These are phyloP conservation scores for Annona cherimola DNA, from an alignment of 164 flowering plant genomes.

Conservation along the genomic window DNA sequence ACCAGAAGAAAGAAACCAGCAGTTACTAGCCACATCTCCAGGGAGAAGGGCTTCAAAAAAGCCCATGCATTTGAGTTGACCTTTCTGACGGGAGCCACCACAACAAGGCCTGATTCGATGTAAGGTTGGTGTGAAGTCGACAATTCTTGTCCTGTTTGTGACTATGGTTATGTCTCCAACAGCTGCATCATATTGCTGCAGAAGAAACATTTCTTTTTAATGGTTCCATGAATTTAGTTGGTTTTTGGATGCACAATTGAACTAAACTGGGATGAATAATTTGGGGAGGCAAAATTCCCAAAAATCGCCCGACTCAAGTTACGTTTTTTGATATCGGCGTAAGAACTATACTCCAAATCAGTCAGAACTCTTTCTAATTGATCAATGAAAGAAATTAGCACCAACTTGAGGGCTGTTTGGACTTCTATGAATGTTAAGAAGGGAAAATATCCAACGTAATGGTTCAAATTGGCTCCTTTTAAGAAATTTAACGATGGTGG, in stretches of 20 bases:
- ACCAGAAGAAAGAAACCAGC: conserved; percentile 71
- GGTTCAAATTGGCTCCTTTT: too few species aligned
- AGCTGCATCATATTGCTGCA: conserved; percentile 81
- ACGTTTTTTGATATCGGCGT: too few species aligned
- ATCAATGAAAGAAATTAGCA: too few species aligned
- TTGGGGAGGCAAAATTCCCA: background rate
- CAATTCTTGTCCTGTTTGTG: conserved; percentile 76
- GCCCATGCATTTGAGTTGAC: conserved; percentile 71
- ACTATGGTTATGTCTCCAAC: conserved; percentile 83
- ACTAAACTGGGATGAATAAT: background rate
- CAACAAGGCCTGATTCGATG: conserved; percentile 78
- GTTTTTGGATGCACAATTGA: background rate
- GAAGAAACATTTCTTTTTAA: conserved; percentile 1
- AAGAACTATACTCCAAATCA: too few species aligned
- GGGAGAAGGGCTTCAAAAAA: conserved; percentile 74
- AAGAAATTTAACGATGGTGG: too few species aligned
- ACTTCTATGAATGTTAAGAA: too few species aligned
- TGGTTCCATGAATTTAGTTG: background rate
- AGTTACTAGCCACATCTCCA: conserved; percentile 78
- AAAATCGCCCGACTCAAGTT: too few species aligned
- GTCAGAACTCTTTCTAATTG: too few species aligned
- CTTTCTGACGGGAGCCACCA: conserved; percentile 67
- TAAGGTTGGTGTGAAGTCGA: conserved; percentile 96
- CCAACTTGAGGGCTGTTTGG: too few species aligned
- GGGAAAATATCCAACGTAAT: too few species aligned